Evolutionary conservation across 2,329 filamentous ascomycete species (phyloP), one percentile per base, ranked within the genome.

Genomic region (Chrysoporthe puriensis): DNA sequence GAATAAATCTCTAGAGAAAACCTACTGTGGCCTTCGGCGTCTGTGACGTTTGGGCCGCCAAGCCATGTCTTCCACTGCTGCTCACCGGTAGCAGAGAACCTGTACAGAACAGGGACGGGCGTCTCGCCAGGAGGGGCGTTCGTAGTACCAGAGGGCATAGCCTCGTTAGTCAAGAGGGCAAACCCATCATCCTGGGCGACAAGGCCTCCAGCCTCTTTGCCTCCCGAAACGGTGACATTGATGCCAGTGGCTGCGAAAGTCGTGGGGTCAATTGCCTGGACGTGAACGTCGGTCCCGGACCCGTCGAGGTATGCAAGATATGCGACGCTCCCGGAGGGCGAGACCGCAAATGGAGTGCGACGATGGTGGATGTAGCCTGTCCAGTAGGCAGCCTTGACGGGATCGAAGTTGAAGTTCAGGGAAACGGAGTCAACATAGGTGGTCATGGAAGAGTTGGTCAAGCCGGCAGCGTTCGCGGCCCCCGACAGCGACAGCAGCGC

Each of bases 131-230:
- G 76, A 14, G 85, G 82, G 1, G 83, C 82, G 66, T 85, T 79
- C 4, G 82, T 71, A 18, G 84, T 83, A 32, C 82, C 82, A 1
- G 83, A 81, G 2, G 84, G 80, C 71, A 87, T 77, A 2, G 80
- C 80, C 73, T 87, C 86, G 76, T 88, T 88, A 52, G 86, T 87
- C 61, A 90, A 76, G 40, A 89, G 76, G n/a, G 87, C 86, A 69
- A 90, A 90, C 2, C 87, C 87, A 74, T 90, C 86, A 70, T 87
- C 80, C 72, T 89, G 87, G 18, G 86, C 87, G 56, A 89, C 84
- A 0, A 90, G 81, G 58, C 87, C 87, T 64, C 86, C 85, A 4
- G 85, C 86, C 76, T 89, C 87, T 72, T 86, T 85, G 50, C 81
- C 86, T 16, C 82, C 81, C n/a, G 80, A 73, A 50, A 89, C 77